A percentile compares a stretch with the other conserved stretches of the same genome.
phyloP scores from a whole-genome alignment of 1,284 basidiomycete species.

The Cryptococcus neoformans region DNA sequence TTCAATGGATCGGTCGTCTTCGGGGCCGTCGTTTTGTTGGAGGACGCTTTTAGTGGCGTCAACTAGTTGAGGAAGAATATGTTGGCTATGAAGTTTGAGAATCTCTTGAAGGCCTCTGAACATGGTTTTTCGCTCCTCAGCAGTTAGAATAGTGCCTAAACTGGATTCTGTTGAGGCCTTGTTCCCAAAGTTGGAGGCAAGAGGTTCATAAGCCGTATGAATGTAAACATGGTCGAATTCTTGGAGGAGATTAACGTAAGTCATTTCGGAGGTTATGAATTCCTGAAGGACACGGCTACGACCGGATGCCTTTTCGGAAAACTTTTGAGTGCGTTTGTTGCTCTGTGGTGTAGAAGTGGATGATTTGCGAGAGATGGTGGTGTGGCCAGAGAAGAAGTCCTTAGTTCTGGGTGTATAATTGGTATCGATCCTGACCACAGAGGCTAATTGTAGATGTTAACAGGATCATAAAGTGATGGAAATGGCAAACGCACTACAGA shows the following conservation, averaged over 20 bases:
- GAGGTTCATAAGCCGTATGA: background rate
- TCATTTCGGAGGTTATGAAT: background rate
- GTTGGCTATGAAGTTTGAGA: background rate
- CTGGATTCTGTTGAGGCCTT: background rate
- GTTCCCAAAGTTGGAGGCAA: background rate
- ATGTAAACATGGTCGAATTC: slow-evolving; percentile 2
- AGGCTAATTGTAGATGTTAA: background rate
- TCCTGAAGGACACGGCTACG: background rate
- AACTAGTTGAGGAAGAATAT: background rate
- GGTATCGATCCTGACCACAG: background rate
- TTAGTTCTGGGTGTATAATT: background rate
- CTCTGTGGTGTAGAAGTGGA: background rate
- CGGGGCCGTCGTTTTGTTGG: background rate
- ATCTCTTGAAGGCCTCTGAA: background rate
- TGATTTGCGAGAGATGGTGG: background rate
- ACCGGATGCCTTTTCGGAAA: background rate
- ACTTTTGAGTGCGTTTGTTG: background rate
- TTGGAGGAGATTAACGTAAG: slow-evolving; percentile 1
- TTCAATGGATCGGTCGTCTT: background rate
- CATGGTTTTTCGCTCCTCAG: slow-evolving; percentile 1
- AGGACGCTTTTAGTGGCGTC: background rate
- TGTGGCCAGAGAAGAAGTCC: no score
- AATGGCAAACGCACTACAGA: background rate
- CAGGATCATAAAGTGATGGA: background rate
- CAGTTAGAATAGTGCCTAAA: background rate